These are phyloP conservation scores for Hypomyces rosellus DNA, from an alignment of 2,329 filamentous ascomycete species.

Conservation along the genomic window DNA sequence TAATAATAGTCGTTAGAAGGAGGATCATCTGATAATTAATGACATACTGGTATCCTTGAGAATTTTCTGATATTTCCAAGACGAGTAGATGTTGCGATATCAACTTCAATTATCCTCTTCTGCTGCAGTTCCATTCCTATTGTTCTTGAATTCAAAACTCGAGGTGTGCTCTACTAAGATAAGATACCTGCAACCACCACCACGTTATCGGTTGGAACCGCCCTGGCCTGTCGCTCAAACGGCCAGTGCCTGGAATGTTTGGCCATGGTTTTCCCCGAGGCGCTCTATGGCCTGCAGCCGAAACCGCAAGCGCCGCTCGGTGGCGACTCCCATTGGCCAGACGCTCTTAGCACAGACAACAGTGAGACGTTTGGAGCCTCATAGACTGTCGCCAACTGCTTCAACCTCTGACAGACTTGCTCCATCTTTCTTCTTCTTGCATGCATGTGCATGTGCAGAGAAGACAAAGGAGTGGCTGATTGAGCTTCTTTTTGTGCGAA, in stretches of 20 bases:
- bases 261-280: conserved; percentile 1
- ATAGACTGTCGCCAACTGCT: conserved; percentile 8
- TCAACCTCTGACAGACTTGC: conserved; percentile 8
- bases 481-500: neutral
- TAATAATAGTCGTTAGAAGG: too few species aligned
- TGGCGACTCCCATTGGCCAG: conserved; percentile 6
- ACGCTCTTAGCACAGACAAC: conserved; percentile 1
- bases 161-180: neutral
- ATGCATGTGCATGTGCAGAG: too few species aligned
- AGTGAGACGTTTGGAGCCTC: conserved; percentile 10
- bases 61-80: too few species aligned
- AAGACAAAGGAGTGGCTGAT: too few species aligned
- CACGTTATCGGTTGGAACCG: neutral
- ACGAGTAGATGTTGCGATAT: too few species aligned
- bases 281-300: conserved; percentile 9
- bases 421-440: too few species aligned
- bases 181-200: neutral
- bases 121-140: too few species aligned
- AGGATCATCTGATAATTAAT: too few species aligned
- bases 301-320: conserved; percentile 7
- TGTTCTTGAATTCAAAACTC: too few species aligned
- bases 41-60: too few species aligned
- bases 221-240: conserved; percentile 1
- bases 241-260: conserved; percentile 6
- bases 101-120: too few species aligned